Evolutionary conservation across 1,139 yeast genomes (phyloP).

Genomic region (Pneumocystis wakefieldiae): DNA sequence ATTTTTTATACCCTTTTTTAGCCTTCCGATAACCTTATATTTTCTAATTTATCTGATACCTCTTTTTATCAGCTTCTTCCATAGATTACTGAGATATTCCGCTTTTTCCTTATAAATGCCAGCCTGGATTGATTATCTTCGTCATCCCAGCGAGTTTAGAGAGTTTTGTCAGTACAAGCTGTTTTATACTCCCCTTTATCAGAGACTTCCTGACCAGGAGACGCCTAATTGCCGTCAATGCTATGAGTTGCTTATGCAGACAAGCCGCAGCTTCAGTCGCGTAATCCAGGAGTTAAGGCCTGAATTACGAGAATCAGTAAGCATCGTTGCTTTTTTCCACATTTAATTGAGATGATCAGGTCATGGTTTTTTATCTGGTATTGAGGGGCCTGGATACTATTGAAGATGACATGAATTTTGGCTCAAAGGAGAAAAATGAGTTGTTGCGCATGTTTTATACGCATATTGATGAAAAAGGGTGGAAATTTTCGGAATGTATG

Average conservation of each 20-base stretch:
- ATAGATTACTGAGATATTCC: too few relatives aligned
- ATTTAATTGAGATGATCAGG: slow-evolving; percentile 2
- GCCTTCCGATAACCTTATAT: not conserved
- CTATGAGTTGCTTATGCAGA: slow-evolving; percentile 46
- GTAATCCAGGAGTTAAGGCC: slow-evolving; percentile 88
- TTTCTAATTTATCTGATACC: not conserved
- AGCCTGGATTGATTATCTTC: slow-evolving; percentile 2
- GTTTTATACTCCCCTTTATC: slow-evolving; percentile 34
- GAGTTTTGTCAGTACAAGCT: slow-evolving; percentile 17
- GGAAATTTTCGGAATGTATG: slow-evolving; percentile 52
- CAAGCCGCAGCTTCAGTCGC: slow-evolving; percentile 85
- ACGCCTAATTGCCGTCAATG: slow-evolving; percentile 44
- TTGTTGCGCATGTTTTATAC: slow-evolving; percentile 53
- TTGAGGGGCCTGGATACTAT: slow-evolving; percentile 88
- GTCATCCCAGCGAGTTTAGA: slow-evolving; percentile 16
- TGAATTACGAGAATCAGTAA: slow-evolving; percentile 60
- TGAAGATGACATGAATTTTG: slow-evolving; percentile 90
- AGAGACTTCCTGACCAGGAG: slow-evolving; percentile 33
- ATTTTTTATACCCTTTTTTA: too few relatives aligned
- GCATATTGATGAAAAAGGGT: slow-evolving; percentile 46
- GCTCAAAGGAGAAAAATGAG: slow-evolving; percentile 56
- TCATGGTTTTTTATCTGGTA: slow-evolving; percentile 66
- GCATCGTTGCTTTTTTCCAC: not conserved
- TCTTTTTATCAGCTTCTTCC: not conserved
- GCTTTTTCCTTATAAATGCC: too few relatives aligned